A percentile compares a stretch with the other conserved stretches of the same genome.
These are phyloP conservation scores for Cryphonectria radicalis DNA, from an alignment of 2,329 filamentous ascomycete genomes.

Conservation along the genomic window DNA sequence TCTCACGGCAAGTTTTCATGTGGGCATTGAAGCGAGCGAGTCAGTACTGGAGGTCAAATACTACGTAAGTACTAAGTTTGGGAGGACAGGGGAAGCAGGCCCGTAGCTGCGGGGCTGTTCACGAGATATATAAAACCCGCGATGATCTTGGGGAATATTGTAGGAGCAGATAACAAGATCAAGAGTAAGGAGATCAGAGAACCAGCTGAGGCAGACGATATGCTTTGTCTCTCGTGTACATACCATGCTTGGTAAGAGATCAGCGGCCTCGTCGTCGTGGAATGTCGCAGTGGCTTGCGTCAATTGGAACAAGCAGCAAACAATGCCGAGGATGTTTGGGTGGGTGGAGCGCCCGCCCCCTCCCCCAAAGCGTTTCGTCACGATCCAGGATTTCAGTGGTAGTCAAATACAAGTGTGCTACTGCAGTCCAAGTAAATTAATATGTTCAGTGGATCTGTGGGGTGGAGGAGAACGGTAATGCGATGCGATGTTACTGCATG, in stretches of 20 bases:
- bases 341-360: neutral
- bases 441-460: neutral
- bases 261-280: neutral
- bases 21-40: constrained; percentile 7
- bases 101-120: neutral
- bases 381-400: neutral
- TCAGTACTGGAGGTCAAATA: neutral
- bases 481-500: neutral
- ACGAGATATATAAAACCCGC: neutral
- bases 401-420: no score
- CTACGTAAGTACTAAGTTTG: neutral
- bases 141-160: no score
- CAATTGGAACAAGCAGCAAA: neutral
- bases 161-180: no score
- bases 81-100: neutral
- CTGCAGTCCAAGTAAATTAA: neutral
- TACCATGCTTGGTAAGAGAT: constrained; percentile 3
- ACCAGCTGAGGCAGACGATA: neutral
- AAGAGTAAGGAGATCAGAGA: no score
- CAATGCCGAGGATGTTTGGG: constrained; percentile 7
- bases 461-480: neutral
- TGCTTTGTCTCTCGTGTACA: neutral
- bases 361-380: neutral
- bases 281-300: neutral
- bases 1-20: constrained; percentile 1